Evolutionary conservation across 2,329 filamentous ascomycete species (phyloP), one percentile per base, ranked within the genome.

Genomic region (Calonectria pauciramosa): DNA sequence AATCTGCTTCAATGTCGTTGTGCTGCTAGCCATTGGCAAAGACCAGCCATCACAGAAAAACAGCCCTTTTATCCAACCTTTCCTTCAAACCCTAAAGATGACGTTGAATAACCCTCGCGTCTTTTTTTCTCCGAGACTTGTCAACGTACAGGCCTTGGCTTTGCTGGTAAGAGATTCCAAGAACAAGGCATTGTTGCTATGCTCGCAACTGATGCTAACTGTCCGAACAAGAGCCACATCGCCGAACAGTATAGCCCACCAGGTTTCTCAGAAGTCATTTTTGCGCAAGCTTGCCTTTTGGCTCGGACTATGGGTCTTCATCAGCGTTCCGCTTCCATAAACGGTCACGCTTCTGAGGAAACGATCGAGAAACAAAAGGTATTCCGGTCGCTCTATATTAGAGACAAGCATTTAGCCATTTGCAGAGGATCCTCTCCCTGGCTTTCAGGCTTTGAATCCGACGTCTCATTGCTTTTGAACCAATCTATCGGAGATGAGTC

Each of bases 291-390:
- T 9, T 81, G 80, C 26, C 63, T 79, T 5, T 66, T 81, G 38
- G 80, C 80, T 41, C 77, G 80, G 8, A 81, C 76, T 10, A 81
- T 81, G 79, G 80, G 80, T 0, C 78, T 81, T 49, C 79, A 81
- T 69, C 80, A 80, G 18, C 67, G 59, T 23, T 65, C 68, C n/a
- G 75, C 78, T 20, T 75, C 71, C 26, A 64, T 52, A 10, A 71
- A 60, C 11, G 56, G 67, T 20, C 23, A 59, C 0, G 30, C 68
- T 2, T 52, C 75, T 1, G 80, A 79, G 26, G 72, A 76, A 1
- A 59, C 70, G 7, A 26, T 78, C 4, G 80, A 81, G 70, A 73
- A 75, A 32, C 75, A 75, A 9, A 81, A 81, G 9, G 71, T 80
- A 0, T 81, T 81, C 18, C 72, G 75, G 28, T 81, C 80, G 11